Conservation (phyloP, 371 early-diverging fungal species). For the Lichtheimia corymbifera region DNA sequence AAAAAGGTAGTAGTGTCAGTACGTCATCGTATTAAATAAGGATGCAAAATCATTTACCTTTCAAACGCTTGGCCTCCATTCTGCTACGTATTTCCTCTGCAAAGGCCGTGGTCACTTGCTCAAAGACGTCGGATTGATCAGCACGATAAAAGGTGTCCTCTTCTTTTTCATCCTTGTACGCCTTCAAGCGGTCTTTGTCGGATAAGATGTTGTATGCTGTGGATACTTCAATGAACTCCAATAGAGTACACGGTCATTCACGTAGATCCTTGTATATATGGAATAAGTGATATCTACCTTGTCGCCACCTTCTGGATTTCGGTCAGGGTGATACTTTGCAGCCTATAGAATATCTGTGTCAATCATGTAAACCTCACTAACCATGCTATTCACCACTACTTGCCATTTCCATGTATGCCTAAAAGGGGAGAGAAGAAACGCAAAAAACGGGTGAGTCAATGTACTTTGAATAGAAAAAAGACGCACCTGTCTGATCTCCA, state of each 20-base stretch:
- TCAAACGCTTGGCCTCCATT: background rate
- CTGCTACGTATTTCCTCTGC: constrained; percentile 75
- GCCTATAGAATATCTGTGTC: constrained; percentile 47
- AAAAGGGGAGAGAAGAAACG: background rate
- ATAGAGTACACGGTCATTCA: constrained; percentile 7
- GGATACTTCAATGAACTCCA: constrained; percentile 87
- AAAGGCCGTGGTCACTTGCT: constrained; percentile 75
- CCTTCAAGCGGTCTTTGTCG: constrained; percentile 78
- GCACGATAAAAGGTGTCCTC: constrained; percentile 78
- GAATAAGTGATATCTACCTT: constrained; percentile 19
- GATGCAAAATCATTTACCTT: constrained; percentile 1
- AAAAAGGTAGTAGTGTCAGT: background rate
- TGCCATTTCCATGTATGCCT: background rate
- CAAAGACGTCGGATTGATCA: constrained; percentile 44
- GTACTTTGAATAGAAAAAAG: background rate
- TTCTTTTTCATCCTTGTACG: constrained; percentile 83
- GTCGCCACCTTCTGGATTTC: constrained; percentile 57
- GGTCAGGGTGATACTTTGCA: constrained; percentile 96
- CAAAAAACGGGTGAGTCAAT: background rate
- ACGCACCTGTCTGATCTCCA: background rate
- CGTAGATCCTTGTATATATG: constrained; percentile 14
- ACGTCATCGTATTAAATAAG: background rate
- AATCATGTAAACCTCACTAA: too few relatives aligned
- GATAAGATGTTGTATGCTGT: constrained; percentile 96
- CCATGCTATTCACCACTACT: too few relatives aligned